Base-by-base conservation (phyloP, 1,284 basidiomycete species). In the Vanrija sp. region DNA sequence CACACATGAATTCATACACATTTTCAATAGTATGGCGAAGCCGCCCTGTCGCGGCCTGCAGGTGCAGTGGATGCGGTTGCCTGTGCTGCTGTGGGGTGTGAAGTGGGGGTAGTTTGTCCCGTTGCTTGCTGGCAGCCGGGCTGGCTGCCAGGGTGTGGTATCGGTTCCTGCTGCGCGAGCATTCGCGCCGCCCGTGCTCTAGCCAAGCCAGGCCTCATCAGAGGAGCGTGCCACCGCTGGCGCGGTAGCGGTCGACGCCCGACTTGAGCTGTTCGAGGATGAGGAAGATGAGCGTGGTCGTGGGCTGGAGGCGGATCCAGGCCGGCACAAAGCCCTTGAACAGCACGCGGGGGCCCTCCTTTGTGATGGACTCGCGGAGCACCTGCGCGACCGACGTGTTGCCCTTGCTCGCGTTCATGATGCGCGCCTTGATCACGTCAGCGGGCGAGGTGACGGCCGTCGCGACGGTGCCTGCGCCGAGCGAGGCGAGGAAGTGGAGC, bases 401-500 rank as follows among this genome's bases (percentile, higher is more conserved):
- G 27, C 88, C 88, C 88, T 2, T 86, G 85, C 31, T 31, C 0
- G 89, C 89, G 66, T 88, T 91, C 90, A 94, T 94, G 66, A 94
- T 88, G 37, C 81, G 52, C 23, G 83, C 83, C 80, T 94, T 94
- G 60, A 95, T 78, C 23, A 94, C 91, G 68, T 95, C 91, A 14
- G 90, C 90, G 0, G 91, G 91, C 0, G 89, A 91, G 73, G 91
- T 94, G n/a, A 95, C 85, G 1, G 91, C 65, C 3, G 90, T 93
- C 12, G 91, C 90, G 3, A 93, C 87, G 1, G 90, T 94, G 18
- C 91, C 90, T 47, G 90, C 89, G 47, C 86, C 85, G 62, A 93
- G 87, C 64, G 87, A 89, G 1, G 89, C 89, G 0, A 86, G 83
- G 65, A 92, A 90, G 70, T 94, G 91, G 51, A 85, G 83, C 12